Evolutionary conservation across 768 basidiomycete genomes (phyloP), one percentile per base, ranked within the genome.

Genomic region (Saitozyma sp.): DNA sequence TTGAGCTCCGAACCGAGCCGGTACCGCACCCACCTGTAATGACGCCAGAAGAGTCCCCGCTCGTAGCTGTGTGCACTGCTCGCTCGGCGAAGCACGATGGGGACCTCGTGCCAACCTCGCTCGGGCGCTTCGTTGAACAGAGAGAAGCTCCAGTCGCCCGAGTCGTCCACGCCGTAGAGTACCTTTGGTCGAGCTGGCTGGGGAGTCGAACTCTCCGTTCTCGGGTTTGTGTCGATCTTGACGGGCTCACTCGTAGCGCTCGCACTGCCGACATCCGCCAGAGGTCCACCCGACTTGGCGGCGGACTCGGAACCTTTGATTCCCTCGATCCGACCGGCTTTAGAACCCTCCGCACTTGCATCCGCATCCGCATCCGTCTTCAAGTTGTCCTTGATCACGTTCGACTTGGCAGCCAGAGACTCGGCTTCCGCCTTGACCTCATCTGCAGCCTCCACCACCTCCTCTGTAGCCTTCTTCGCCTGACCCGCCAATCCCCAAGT

Each of bases 101-200:
- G 11, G 38, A 29, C 52, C 16, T 54, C 52, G 52, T 54, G 52
- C 52, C 52, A 54, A 19, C 52, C 52, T 29, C 16, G 10, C 8
- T n/a, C 16, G 19, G 17, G 19, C 19, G 52, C 13, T 17, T 2
- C 13, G n/a, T 17, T 11, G 45, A 11, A 13, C 1, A 46, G 11
- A 17, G 45, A 11, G 51, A 52, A 19, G 10, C 11, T 11, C 51
- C 51, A 52, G 51, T 52, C 51, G 13, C 51, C 51, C 11, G 51
- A 52, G 13, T 52, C 51, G 51, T 52, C 51, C 10, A 52, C 20
- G 16, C 51, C 51, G 51, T 52, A 29, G 13, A 52, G 11, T 19
- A 19, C 45, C 13, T 11, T 46, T 17, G 45, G n/a, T 46, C 45
- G 45, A 17, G 45, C 45, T 46, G 45, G 45, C 45, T 17, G 45